Base-by-base conservation (phyloP, 2,329 filamentous ascomycete genomes). In the Podosphaera aphanis region DNA sequence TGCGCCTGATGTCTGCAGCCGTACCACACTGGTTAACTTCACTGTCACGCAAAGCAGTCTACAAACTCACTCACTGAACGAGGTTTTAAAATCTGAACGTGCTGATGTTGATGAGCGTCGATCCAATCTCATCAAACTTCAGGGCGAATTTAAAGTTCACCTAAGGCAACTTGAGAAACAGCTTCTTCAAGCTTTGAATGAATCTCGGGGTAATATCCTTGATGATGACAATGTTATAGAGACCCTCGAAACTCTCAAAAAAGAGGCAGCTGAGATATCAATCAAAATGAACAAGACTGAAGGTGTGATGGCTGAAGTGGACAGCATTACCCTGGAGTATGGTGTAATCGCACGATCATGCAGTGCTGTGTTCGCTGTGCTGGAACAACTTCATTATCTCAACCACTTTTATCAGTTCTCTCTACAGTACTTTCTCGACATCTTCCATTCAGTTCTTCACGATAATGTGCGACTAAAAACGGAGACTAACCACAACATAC, bases 381-480 rank as follows among this genome's bases (percentile, higher is more conserved):
- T 98, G 49, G 92, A 98, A 64, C 88, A 98, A 62, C 73, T 98
- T 48, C 88, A 95, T 63, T 92, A 94, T 59, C 78, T 98, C 61
- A 94, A 98, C 62, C 90, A 95, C 67, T 95, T 95, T 65, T 98
- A 98, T 63, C 92, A 95, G 61, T 98, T 98, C 69, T 98, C 90
- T 33, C 71, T 98, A 49, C 86, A 94, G 62, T 98, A 93, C 64
- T 98, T 98, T 65, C 73, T 93, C 46, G 83, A 94, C 60, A 98
- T 98, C 55, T 98, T 98, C 72, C 83, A 93, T 59, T 76, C 80
- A 5, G 90, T 98, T 6, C 70, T 98, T 35, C 80, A 80, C 54
- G 72, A 75, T 48, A 92, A 92, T 62, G 77, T 79, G 56, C 76
- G 75, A 49, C 68, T 90, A 44, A 71, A 72, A 18, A 70, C 67